Percentiles rank a stretch among this genome's conserved stretches.
Evolutionary conservation across 1,284 basidiomycete species (phyloP).

Genomic region (Tilletia caries): DNA sequence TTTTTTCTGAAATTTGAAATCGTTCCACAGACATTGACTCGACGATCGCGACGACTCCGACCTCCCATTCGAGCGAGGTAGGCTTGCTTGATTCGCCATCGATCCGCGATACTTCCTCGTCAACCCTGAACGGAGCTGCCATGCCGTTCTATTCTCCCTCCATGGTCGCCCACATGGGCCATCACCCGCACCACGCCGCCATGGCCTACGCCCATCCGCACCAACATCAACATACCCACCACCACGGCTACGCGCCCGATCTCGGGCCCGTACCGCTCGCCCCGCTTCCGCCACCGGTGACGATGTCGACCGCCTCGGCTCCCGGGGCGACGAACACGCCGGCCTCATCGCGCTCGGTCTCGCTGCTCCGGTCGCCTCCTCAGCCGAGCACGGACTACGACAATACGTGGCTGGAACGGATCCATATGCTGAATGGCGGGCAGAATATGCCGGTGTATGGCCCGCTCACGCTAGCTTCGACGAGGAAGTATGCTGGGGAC

Average conservation of each 20-base stretch:
- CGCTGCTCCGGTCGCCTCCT: neutral
- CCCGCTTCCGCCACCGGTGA: neutral
- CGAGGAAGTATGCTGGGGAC: neutral
- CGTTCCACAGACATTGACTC: too few relatives aligned
- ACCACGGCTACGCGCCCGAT: neutral
- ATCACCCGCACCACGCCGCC: neutral
- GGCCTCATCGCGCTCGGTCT: neutral
- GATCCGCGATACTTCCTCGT: neutral
- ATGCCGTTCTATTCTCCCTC: neutral
- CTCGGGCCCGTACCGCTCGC: neutral
- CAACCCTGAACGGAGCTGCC: neutral
- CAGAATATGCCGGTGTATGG: constrained; percentile 29
- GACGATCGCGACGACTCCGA: too few relatives aligned
- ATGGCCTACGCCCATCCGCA: neutral
- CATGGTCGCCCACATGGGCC: neutral
- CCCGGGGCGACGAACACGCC: neutral
- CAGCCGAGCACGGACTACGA: constrained; percentile 16
- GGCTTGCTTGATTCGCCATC: too few relatives aligned
- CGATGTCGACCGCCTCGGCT: too few relatives aligned
- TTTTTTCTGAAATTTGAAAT: too few relatives aligned
- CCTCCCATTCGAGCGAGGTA: too few relatives aligned
- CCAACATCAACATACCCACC: neutral
- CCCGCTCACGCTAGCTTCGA: neutral
- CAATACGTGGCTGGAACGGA: constrained; percentile 44
- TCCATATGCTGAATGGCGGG: constrained; percentile 47